Conservation (phyloP, 306 rosid species). For the Lathyrus oleraceus region DNA sequence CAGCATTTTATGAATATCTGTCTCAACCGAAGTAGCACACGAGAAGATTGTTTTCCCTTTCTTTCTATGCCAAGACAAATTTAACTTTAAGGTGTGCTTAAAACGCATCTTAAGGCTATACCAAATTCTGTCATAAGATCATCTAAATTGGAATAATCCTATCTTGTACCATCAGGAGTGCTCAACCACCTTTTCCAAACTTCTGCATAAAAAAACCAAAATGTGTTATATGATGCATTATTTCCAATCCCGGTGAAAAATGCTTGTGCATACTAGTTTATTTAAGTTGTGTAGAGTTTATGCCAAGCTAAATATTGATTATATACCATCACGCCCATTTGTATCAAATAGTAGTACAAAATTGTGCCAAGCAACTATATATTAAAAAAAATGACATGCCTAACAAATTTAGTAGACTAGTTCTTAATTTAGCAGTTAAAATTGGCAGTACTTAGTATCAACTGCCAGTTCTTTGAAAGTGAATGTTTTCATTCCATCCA, state of each 20-base stretch:
- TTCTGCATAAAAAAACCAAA: constrained; percentile 14
- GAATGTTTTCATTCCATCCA: constrained; percentile 61
- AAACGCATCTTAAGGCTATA: not conserved
- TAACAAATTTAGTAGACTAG: constrained; percentile 1
- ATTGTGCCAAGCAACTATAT: not conserved
- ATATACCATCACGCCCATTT: not conserved
- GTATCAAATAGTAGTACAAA: not conserved
- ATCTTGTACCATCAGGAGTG: not conserved
- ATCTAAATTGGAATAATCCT: not conserved
- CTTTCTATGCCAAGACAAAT: not conserved
- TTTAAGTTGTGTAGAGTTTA: not conserved
- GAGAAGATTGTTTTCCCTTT: not conserved
- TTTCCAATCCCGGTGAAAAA: not conserved
- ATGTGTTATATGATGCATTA: not conserved
- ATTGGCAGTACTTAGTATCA: constrained; percentile 46
- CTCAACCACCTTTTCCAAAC: not conserved
- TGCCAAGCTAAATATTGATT: not conserved
- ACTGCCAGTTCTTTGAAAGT: constrained; percentile 55
- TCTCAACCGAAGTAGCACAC: not conserved
- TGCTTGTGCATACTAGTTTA: not conserved
- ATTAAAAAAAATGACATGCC: not conserved
- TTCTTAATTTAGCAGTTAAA: constrained; percentile 44
- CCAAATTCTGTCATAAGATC: constrained; percentile 1
- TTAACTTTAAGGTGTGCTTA: constrained; percentile 25
- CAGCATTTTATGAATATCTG: constrained; percentile 10